A percentile compares a stretch with the other conserved stretches of the same genome.
These are phyloP conservation scores for Monosporascus ibericus DNA, from an alignment of 2,329 filamentous ascomycete genomes.

Conservation along the genomic window DNA sequence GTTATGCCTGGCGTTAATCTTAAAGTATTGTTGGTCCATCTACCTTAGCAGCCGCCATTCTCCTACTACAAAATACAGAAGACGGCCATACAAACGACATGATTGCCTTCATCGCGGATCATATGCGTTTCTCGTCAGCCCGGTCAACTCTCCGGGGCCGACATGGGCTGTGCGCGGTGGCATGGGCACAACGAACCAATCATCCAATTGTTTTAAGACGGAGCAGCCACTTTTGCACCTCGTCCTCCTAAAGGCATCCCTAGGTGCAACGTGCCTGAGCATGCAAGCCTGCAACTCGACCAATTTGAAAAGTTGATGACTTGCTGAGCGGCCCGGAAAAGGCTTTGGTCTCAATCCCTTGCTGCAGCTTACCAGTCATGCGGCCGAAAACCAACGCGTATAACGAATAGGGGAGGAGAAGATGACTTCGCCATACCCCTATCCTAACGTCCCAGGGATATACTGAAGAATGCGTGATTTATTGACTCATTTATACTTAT, in stretches of 20 bases:
- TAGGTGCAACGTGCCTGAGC: neutral
- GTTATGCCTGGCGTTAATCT: no score
- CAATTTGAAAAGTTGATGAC: slow-evolving; percentile 6
- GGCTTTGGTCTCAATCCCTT: slow-evolving; percentile 3
- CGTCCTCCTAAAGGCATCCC: neutral
- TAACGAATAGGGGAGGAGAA: slow-evolving; percentile 3
- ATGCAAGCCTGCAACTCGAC: slow-evolving; percentile 5
- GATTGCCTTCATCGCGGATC: neutral
- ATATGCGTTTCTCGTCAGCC: slow-evolving; percentile 2
- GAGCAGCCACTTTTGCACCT: neutral
- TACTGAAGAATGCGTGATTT: slow-evolving; percentile 7
- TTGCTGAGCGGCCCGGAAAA: slow-evolving; percentile 4
- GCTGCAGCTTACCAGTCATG: slow-evolving; percentile 9
- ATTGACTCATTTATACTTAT: slow-evolving; percentile 11
- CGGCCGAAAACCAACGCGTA: slow-evolving; percentile 8
- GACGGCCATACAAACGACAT: neutral
- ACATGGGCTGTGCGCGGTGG: neutral
- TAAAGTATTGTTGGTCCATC: no score
- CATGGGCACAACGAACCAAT: neutral
- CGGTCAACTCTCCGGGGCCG: neutral
- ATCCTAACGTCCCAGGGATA: slow-evolving; percentile 1
- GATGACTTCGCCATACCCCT: slow-evolving; percentile 4
- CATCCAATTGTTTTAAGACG: neutral
- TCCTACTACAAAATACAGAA: neutral
- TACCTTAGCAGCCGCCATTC: neutral